A percentile compares a stretch with the other conserved stretches of the same genome.
Evolutionary conservation across 2,329 filamentous ascomycete species (phyloP).

Genomic region (Ploettnerulaceae sp.): DNA sequence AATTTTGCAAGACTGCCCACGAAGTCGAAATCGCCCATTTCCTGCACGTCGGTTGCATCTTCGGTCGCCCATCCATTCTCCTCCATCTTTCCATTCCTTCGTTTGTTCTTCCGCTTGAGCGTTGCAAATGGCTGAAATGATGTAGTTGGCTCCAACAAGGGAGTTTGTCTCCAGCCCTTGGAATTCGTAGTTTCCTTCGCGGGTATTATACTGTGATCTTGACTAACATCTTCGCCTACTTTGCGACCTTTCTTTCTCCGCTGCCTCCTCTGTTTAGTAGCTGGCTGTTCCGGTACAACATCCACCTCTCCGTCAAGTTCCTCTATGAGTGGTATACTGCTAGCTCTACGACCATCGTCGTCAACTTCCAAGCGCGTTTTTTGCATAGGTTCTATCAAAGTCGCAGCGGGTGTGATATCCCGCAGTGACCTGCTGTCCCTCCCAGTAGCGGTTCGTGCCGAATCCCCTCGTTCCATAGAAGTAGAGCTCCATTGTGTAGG

Average conservation of each 20-base stretch:
- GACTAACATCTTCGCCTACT: slow-evolving; percentile 35
- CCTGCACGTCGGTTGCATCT: slow-evolving; percentile 90
- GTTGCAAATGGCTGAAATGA: slow-evolving; percentile 60
- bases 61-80: slow-evolving; percentile 93
- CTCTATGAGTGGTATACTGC: slow-evolving; percentile 24
- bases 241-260: slow-evolving; percentile 34
- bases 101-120: slow-evolving; percentile 50
- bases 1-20: slow-evolving; percentile 86
- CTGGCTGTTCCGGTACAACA: slow-evolving; percentile 19
- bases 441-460: slow-evolving; percentile 22
- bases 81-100: slow-evolving; percentile 37
- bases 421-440: slow-evolving; percentile 19
- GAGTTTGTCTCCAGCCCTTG: slow-evolving; percentile 65
- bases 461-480: slow-evolving; percentile 30
- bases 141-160: slow-evolving; percentile 56
- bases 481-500: slow-evolving; percentile 32
- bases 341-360: slow-evolving; percentile 18
- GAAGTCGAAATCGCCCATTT: slow-evolving; percentile 93
- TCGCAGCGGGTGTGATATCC: slow-evolving; percentile 35
- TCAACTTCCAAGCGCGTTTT: slow-evolving; percentile 36
- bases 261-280: slow-evolving; percentile 37
- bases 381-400: slow-evolving; percentile 42
- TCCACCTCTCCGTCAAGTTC: slow-evolving; percentile 24
- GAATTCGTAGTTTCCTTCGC: slow-evolving; percentile 44
- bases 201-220: slow-evolving; percentile 39